phyloP scores from a whole-genome alignment of 2,329 filamentous ascomycete species.

The Pseudopithomyces maydicus region DNA sequence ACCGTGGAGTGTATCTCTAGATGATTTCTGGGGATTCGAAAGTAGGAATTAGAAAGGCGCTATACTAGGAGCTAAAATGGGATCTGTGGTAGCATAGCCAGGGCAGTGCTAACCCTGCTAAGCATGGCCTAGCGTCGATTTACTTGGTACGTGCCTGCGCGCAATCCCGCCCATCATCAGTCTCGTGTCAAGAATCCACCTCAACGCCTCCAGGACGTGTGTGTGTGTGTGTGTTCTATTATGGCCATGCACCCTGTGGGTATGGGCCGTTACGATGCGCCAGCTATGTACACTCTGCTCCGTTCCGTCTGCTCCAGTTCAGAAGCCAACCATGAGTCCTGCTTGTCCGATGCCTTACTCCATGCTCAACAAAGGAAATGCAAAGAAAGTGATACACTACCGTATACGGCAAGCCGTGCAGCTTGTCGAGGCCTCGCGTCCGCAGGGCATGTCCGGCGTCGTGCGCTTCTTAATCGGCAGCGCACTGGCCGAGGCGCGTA shows the following conservation, averaged over 20 bases:
- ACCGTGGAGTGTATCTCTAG: too few species aligned
- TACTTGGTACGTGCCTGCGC: too few species aligned
- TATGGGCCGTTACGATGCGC: constrained; percentile 14
- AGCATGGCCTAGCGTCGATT: too few species aligned
- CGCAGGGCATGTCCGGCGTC: not conserved
- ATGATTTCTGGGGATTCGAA: too few species aligned
- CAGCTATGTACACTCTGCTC: constrained; percentile 12
- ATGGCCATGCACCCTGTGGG: constrained; percentile 12
- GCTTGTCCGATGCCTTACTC: not conserved
- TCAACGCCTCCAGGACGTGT: not conserved
- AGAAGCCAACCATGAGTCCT: not conserved
- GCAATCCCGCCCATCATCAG: too few species aligned
- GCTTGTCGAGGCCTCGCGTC: not conserved
- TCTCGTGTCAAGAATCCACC: too few species aligned
- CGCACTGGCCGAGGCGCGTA: too few species aligned
- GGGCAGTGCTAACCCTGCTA: too few species aligned
- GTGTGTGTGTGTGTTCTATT: constrained; percentile 7
- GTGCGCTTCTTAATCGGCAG: not conserved
- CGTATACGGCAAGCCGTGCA: not conserved
- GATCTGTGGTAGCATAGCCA: too few species aligned
- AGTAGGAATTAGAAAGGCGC: too few species aligned
- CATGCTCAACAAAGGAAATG: not conserved
- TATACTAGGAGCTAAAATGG: too few species aligned
- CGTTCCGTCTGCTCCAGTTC: constrained; percentile 1
- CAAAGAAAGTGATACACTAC: not conserved